Percentiles rank a stretch among this genome's conserved stretches.
phyloP scores from a whole-genome alignment of 208 protist species.

The Trichomonas tenax region DNA sequence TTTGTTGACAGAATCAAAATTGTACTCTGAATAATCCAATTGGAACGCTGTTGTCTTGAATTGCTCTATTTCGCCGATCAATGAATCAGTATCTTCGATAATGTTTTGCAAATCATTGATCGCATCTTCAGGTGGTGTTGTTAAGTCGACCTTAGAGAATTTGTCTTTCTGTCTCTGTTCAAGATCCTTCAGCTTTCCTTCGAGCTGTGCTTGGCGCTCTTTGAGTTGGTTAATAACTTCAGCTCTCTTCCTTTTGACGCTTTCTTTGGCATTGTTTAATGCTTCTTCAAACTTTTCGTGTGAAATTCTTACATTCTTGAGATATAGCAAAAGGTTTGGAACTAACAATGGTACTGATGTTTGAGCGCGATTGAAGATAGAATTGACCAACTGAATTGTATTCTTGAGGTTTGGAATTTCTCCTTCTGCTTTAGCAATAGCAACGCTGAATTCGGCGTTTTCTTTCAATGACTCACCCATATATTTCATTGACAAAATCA shows the following conservation, averaged over 20 bases:
- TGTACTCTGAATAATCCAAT: background rate
- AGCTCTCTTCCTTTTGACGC: background rate
- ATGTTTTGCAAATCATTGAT: background rate
- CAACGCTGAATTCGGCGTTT: background rate
- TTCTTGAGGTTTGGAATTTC: background rate
- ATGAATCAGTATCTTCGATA: background rate
- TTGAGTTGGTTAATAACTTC: background rate
- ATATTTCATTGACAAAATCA: background rate
- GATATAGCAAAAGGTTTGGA: background rate
- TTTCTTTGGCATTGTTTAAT: background rate
- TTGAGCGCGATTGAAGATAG: background rate
- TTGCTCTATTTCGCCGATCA: background rate
- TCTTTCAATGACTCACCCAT: background rate
- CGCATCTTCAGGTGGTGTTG: background rate
- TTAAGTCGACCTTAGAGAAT: background rate
- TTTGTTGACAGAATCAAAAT: background rate
- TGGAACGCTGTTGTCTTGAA: background rate
- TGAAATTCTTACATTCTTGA: background rate
- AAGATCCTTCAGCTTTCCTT: background rate
- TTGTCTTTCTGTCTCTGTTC: background rate
- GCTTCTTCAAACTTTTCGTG: background rate
- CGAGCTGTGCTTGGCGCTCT: background rate
- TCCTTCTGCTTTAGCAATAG: background rate
- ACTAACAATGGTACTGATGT: background rate
- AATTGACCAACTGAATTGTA: background rate